phyloP scores from a whole-genome alignment of 2,329 filamentous ascomycete species.

The Phialemonium atrogriseum region DNA sequence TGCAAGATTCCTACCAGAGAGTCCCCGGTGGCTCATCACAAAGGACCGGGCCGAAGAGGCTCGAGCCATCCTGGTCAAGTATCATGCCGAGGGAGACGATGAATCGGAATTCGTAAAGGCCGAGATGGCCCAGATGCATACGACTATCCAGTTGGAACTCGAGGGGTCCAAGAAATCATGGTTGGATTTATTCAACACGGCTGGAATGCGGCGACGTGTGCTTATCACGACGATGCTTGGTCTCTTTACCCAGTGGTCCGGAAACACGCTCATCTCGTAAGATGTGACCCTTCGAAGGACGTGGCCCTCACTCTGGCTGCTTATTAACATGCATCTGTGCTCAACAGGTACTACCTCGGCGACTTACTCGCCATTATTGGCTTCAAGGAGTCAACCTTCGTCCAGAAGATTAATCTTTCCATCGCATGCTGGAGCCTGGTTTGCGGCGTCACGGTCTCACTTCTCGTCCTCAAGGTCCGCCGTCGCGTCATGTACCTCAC shows the following conservation, averaged over 20 bases:
- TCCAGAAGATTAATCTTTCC: constrained; percentile 37
- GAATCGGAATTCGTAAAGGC: constrained; percentile 45
- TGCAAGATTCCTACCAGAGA: constrained; percentile 20
- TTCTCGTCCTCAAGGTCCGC: constrained; percentile 34
- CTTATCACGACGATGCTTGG: constrained; percentile 41
- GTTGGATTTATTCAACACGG: constrained; percentile 40
- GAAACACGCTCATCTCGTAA: constrained; percentile 40
- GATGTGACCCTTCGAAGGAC: too few species aligned
- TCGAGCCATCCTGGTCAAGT: constrained; percentile 15
- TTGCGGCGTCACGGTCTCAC: constrained; percentile 31
- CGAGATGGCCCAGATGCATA: constrained; percentile 52
- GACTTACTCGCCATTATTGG: constrained; percentile 37
- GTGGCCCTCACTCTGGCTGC: too few species aligned
- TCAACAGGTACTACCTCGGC: constrained; percentile 44
- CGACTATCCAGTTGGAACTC: constrained; percentile 43
- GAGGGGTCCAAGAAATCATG: constrained; percentile 42
- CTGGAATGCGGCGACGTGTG: constrained; percentile 41
- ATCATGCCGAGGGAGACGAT: constrained; percentile 41
- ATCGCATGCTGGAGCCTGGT: constrained; percentile 39
- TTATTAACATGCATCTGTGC: too few species aligned
- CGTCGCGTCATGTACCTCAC: constrained; percentile 43
- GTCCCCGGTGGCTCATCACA: constrained; percentile 17
- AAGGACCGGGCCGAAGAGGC: constrained; percentile 18
- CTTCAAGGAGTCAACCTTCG: constrained; percentile 28
- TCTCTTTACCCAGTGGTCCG: constrained; percentile 46